These are phyloP conservation scores for Luzula sylvatica DNA, from an alignment of 176 grass and related monocot genomes.

Conservation along the genomic window DNA sequence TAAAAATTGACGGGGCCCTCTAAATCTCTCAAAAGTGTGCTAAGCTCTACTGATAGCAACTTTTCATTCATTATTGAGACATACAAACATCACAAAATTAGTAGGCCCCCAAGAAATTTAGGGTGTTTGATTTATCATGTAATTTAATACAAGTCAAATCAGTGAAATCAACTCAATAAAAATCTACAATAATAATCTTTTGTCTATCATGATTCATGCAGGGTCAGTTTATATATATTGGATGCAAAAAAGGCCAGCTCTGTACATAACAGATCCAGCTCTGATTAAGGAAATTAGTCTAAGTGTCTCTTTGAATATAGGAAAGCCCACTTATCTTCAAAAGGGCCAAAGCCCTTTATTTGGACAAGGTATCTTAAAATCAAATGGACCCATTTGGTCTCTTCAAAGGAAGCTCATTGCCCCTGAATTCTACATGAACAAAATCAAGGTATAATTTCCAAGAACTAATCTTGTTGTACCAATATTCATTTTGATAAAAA, in stretches of 20 bases:
- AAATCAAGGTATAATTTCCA: constrained; percentile 28
- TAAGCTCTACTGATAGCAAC: constrained; percentile 2
- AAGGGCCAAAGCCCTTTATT: constrained; percentile 79
- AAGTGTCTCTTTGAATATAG: constrained; percentile 65
- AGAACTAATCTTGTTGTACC: neutral
- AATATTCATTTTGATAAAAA: neutral
- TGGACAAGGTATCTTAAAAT: constrained; percentile 65
- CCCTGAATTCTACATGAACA: constrained; percentile 72
- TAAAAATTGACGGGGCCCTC: constrained; percentile 1
- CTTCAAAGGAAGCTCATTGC: constrained; percentile 73
- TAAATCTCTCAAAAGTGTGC: constrained; percentile 6
- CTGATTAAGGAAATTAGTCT: constrained; percentile 70
- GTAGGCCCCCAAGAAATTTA: neutral
- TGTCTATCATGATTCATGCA: constrained; percentile 16
- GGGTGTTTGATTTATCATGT: constrained; percentile 4
- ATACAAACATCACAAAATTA: constrained; percentile 14
- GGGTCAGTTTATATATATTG: constrained; percentile 67
- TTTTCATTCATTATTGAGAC: constrained; percentile 6
- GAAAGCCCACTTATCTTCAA: constrained; percentile 76
- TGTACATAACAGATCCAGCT: constrained; percentile 77
- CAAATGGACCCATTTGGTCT: constrained; percentile 57
- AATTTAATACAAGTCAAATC: constrained; percentile 6
- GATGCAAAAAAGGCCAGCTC: constrained; percentile 46
- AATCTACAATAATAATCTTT: too few relatives aligned
- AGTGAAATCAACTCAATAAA: neutral